Evolutionary conservation across 192 early-diverging fungal species (phyloP), one percentile per base, ranked within the genome.

Genomic region (Allomyces javanicus): DNA sequence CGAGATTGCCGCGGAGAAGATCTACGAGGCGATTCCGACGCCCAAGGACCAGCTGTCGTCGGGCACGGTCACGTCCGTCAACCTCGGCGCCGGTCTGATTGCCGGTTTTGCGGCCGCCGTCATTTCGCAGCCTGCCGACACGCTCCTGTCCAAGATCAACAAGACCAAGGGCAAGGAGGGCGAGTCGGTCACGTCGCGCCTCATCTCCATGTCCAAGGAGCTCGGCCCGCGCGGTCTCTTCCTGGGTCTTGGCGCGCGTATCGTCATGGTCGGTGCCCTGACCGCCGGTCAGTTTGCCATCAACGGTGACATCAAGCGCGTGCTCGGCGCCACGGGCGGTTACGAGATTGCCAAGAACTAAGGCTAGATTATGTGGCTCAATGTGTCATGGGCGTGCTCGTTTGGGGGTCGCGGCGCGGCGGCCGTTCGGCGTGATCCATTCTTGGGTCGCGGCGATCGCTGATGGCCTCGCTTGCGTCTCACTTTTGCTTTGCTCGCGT

Each of bases 81-180:
- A 77, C 66, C 66, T 85, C 63, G 70, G 70, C 24, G 63, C 82
- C 55, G 84, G 84, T 81, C 70, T 86, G 63, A 79, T 86, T 71
- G 79, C 84, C 67, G 84, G 84, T 83, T 74, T 79, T 61, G 79
- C 77, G 66, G 84, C 84, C 63, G 84, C 84, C 69, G 68, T 86
- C 55, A 75, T 86, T 65, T 84, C 83, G 55, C 82, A 85, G 67
- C 84, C 82, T 50, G 84, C 84, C 66, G 84, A 86, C 74, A 86
- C 84, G 68, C 71, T 86, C 24, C 75, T 87, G 44, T 85, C 83
- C 71, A 81, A 82, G 81, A 81, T 87, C 72, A 85, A 85, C 84
- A 87, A 87, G 79, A 63, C 75, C 44, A 79, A 82, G 75, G 82
- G 83, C 66, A 78, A 72, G 69, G 76, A 66, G 22, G 85, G 83